Conservation (phyloP, 192 early-diverging fungal genomes). For the Backusella psychrophila region DNA sequence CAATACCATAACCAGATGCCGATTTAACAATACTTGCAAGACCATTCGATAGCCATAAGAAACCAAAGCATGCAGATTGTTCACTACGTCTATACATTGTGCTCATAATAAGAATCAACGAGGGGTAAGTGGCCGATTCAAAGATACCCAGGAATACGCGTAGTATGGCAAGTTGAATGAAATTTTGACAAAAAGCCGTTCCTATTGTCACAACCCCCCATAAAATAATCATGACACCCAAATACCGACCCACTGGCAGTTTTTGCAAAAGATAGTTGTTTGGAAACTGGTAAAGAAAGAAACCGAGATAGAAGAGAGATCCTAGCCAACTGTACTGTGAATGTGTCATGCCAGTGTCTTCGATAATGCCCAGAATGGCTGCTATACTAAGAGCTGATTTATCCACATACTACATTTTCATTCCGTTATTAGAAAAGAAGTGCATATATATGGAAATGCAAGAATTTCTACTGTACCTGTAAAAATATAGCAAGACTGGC, state of each 20-base stretch:
- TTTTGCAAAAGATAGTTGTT: conserved; percentile 19
- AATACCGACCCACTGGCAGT: conserved; percentile 2
- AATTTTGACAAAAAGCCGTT: conserved; percentile 7
- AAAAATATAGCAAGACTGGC: conserved; percentile 11
- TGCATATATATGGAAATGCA: not conserved
- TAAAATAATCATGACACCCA: conserved; percentile 1
- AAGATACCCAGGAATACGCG: conserved; percentile 21
- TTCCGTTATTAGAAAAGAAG: not conserved
- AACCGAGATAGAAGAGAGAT: conserved; percentile 22
- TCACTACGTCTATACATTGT: conserved; percentile 21
- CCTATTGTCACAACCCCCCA: conserved; percentile 11
- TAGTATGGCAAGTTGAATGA: not conserved
- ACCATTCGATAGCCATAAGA: conserved; percentile 14
- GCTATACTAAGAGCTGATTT: conserved; percentile 10
- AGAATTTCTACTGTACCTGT: conserved; percentile 8
- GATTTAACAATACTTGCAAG: not conserved
- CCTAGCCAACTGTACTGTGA: conserved; percentile 8
- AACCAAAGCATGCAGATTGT: conserved; percentile 9
- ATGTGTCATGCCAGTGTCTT: conserved; percentile 4
- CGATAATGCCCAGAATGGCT: conserved; percentile 17
- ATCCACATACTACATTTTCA: conserved; percentile 14
- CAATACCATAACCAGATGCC: conserved; percentile 8
- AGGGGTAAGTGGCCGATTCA: conserved; percentile 14
- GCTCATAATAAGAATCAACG: conserved; percentile 11
- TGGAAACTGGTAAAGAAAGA: conserved; percentile 2